Evolutionary conservation across 306 rosid genomes (phyloP).

Genomic region (Gastrolobium villosum): DNA sequence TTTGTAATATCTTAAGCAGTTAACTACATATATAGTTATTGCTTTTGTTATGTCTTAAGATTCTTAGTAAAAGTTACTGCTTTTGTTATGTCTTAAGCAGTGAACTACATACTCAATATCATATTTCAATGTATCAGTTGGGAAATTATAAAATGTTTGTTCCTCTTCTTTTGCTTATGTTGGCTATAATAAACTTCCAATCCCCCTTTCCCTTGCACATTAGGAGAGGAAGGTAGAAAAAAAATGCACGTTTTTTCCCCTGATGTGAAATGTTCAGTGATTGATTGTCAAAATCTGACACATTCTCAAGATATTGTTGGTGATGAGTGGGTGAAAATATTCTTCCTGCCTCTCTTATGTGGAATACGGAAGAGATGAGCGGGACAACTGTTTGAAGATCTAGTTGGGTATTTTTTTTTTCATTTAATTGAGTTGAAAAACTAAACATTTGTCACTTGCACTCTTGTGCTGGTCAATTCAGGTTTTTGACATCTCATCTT

Average conservation of each 20-base stretch:
- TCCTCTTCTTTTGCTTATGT: slow-evolving; percentile 12
- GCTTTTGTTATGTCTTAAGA: slow-evolving; percentile 8
- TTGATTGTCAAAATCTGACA: neutral
- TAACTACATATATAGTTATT: neutral
- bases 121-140: neutral
- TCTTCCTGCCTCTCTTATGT: neutral
- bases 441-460: slow-evolving; percentile 30
- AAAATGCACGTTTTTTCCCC: neutral
- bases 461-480: slow-evolving; percentile 48
- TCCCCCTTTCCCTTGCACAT: slow-evolving; percentile 8
- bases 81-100: slow-evolving; percentile 12
- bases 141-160: neutral
- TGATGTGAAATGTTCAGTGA: neutral
- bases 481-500: slow-evolving; percentile 90
- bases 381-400: slow-evolving; percentile 20
- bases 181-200: slow-evolving; percentile 7
- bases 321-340: neutral
- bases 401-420: slow-evolving; percentile 20
- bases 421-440: slow-evolving; percentile 14
- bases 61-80: neutral
- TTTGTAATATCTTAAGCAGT: slow-evolving; percentile 9
- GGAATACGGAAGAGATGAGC: slow-evolving; percentile 3
- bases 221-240: neutral
- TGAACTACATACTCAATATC: slow-evolving; percentile 2
- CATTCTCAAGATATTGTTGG: neutral